Evolutionary conservation across 192 early-diverging fungal genomes (phyloP).

Genomic region (Cladochytrium replicatum): DNA sequence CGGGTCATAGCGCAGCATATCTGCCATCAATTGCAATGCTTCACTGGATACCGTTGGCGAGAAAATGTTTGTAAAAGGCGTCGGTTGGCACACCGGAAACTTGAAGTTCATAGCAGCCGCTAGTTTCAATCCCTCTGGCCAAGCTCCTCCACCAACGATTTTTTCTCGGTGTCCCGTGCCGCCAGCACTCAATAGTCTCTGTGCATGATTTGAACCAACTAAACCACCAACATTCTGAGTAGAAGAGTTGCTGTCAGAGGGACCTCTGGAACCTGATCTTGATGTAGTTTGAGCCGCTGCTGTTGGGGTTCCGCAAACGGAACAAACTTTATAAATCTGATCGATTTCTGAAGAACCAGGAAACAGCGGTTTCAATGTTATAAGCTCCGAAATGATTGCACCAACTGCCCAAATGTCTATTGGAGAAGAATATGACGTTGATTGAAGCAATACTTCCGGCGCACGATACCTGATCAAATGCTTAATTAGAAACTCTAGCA

Average conservation of each 20-base stretch:
- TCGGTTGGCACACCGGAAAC: slow-evolving; percentile 26
- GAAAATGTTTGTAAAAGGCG: slow-evolving; percentile 42
- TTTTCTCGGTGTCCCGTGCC: slow-evolving; percentile 9
- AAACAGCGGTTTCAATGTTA: slow-evolving; percentile 79
- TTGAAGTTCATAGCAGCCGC: slow-evolving; percentile 44
- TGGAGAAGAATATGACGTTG: slow-evolving; percentile 72
- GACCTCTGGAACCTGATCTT: no score
- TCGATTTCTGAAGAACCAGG: slow-evolving; percentile 91
- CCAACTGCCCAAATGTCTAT: slow-evolving; percentile 98
- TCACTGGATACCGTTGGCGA: slow-evolving; percentile 48
- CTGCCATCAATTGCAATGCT: slow-evolving; percentile 52
- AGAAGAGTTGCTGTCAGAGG: no score
- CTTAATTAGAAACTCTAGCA: background rate
- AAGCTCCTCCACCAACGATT: slow-evolving; percentile 33
- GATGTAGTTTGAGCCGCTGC: slow-evolving; percentile 8
- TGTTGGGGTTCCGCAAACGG: slow-evolving; percentile 66
- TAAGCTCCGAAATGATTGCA: slow-evolving; percentile 82
- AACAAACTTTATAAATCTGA: slow-evolving; percentile 77
- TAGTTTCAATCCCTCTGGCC: slow-evolving; percentile 39
- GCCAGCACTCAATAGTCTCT: background rate
- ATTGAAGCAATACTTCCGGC: slow-evolving; percentile 84
- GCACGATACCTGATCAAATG: slow-evolving; percentile 68
- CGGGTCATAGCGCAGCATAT: slow-evolving; percentile 73
- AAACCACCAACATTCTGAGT: no score
- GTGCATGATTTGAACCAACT: no score